These are phyloP conservation scores for Colletotrichum kahawae DNA, from an alignment of 2,329 filamentous ascomycete species.

Conservation along the genomic window DNA sequence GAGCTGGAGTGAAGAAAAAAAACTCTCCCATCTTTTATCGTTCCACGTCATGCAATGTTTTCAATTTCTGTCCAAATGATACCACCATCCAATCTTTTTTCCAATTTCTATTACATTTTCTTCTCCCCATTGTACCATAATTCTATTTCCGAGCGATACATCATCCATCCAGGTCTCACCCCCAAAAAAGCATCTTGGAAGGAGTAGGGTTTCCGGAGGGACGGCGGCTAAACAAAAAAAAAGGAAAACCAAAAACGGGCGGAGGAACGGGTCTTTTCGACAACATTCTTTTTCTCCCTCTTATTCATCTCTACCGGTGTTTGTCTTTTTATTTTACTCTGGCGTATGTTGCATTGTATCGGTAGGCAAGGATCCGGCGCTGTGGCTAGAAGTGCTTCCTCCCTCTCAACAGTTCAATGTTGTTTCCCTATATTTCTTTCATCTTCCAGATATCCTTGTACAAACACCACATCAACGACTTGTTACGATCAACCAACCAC, in stretches of 20 bases:
- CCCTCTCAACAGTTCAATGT: background rate
- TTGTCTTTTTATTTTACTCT: background rate
- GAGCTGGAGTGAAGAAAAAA: slow-evolving; percentile 43
- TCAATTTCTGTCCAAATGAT: background rate
- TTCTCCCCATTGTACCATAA: background rate
- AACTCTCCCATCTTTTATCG: background rate
- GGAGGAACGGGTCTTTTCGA: background rate
- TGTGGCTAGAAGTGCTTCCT: background rate
- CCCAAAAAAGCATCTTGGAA: background rate
- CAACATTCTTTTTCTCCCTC: background rate
- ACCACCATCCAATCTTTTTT: background rate
- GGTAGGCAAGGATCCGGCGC: background rate
- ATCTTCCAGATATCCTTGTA: slow-evolving; percentile 13
- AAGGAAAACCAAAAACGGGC: background rate
- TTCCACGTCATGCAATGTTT: background rate
- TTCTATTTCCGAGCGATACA: background rate
- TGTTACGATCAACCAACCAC: background rate
- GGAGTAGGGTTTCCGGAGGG: background rate
- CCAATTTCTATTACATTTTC: background rate
- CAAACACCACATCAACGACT: slow-evolving; percentile 1
- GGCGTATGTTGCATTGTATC: background rate
- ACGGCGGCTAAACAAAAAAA: background rate
- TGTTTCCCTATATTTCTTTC: background rate
- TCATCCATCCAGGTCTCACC: background rate
- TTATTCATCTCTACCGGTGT: background rate